These are phyloP conservation scores for Nannochloropsis oceanica DNA, from an alignment of 108 stramenopile species.

Conservation along the genomic window DNA sequence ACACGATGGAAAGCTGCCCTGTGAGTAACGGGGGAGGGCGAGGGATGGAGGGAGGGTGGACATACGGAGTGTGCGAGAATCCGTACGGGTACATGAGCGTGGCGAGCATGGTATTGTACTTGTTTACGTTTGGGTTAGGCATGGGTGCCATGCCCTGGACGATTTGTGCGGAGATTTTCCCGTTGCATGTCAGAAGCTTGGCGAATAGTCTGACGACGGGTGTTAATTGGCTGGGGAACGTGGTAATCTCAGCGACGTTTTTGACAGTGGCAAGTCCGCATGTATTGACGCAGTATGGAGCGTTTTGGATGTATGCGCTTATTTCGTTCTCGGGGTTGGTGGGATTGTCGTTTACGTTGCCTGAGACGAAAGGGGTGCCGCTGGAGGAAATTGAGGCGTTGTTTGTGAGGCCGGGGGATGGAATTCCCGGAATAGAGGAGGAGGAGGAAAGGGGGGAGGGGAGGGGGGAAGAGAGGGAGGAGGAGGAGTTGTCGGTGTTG, in stretches of 20 bases:
- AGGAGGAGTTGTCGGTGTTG: neutral
- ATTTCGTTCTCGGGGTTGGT: slow-evolving; percentile 44
- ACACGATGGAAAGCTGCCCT: neutral
- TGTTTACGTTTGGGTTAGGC: slow-evolving; percentile 60
- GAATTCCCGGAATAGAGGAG: neutral
- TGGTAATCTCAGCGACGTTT: slow-evolving; percentile 56
- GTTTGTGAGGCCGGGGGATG: slow-evolving; percentile 32
- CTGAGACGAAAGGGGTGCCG: slow-evolving; percentile 63
- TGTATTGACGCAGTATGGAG: slow-evolving; percentile 48
- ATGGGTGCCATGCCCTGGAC: slow-evolving; percentile 70
- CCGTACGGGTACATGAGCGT: slow-evolving; percentile 45
- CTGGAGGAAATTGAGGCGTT: slow-evolving; percentile 59
- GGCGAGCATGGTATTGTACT: slow-evolving; percentile 54
- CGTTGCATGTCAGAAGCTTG: slow-evolving; percentile 45
- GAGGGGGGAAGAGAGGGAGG: neutral
- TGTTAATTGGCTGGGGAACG: slow-evolving; percentile 60
- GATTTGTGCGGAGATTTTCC: slow-evolving; percentile 67
- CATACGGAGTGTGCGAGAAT: slow-evolving; percentile 38
- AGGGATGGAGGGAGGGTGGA: slow-evolving; percentile 11
- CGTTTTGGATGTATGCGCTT: slow-evolving; percentile 56
- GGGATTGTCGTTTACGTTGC: slow-evolving; percentile 48
- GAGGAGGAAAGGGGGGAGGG: neutral
- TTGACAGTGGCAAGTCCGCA: slow-evolving; percentile 47
- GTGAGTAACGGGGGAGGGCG: neutral
- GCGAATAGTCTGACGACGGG: slow-evolving; percentile 49